Base-by-base conservation (phyloP, 2,329 filamentous ascomycete genomes). In the Ascochyta clinopodiicola region DNA sequence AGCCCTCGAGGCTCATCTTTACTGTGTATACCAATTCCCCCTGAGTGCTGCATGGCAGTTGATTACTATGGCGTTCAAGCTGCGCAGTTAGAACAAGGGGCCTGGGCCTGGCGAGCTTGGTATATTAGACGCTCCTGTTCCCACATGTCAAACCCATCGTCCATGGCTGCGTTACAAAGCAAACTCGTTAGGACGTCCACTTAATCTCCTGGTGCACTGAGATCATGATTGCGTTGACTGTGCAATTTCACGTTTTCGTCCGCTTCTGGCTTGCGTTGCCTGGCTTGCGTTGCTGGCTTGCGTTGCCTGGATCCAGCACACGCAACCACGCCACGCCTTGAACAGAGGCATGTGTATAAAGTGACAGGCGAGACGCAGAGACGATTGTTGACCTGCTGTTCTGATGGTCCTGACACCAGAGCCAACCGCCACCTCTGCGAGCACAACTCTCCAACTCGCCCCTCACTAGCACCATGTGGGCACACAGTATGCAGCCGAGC, bases 111-210 rank as follows among this genome's bases (percentile, higher is more conserved):
- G 37, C 42, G 35, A 44, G 51, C 64, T 64, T 17, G 17, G 17
- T 17, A 66, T 68, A 63, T 56, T 60, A 65, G 62, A 58, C 42
- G 46, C 62, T 59, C 61, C 57, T 60, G 67, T 64, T 66, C 66
- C 64, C 56, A 57, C 50, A 59, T 50, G 51, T 56, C 51, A 57
- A 57, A 38, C 49, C 45, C 43, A 47, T 54, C 39, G 44, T 49
- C 59, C 38, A 52, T 35, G 52, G 55, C 45, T 53, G 46, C 46
- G 57, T 59, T 63, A 57, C 62, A 61, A 51, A 49, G 48, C 49
- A 40, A 50, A 51, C 31, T 35, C 49, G 22, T 46, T 56, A 46
- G 54, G 34, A 50, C 37, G 40, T 25, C 43, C 40, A 54, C 56
- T 39, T 47, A 51, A 51, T 56, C 22, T 56, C 42, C 27, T 19